phyloP scores from a whole-genome alignment of 768 basidiomycete species.

The Inosperma sp. region DNA sequence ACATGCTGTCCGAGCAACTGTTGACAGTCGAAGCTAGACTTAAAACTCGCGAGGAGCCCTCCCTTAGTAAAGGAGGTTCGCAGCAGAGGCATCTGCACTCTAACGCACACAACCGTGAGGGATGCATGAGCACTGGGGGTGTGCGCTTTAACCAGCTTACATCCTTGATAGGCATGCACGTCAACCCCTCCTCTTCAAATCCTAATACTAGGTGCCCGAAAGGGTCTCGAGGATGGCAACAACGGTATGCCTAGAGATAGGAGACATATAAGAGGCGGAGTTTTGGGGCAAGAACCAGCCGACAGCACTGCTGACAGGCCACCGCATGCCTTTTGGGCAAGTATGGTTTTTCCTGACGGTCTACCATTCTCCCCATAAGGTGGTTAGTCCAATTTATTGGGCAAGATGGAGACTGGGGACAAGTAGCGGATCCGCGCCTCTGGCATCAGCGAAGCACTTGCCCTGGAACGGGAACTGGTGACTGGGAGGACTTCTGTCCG shows the following conservation, averaged over 20 bases:
- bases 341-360: background rate
- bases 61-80: conserved; percentile 7
- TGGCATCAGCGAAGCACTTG: conserved; percentile 7
- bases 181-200: background rate
- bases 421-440: conserved; percentile 6
- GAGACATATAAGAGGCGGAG: conserved; percentile 2
- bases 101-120: background rate
- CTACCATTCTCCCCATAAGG: background rate
- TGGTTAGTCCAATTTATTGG: conserved; percentile 6
- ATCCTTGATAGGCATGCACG: background rate
- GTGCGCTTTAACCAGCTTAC: background rate
- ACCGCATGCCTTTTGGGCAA: background rate
- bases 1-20: background rate
- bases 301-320: too few relatives aligned
- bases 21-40: background rate
- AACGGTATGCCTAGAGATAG: conserved; percentile 4
- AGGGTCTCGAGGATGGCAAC: background rate
- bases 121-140: background rate
- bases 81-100: background rate
- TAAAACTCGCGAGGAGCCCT: conserved; percentile 1
- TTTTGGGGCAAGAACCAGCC: conserved; percentile 4
- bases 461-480: conserved; percentile 11
- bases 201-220: background rate
- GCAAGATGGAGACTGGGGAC: conserved; percentile 5
- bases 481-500: conserved; percentile 5